Evolutionary conservation across 805 yeast species (phyloP), one percentile per base, ranked within the genome.

Genomic region (Candida vaughaniae): DNA sequence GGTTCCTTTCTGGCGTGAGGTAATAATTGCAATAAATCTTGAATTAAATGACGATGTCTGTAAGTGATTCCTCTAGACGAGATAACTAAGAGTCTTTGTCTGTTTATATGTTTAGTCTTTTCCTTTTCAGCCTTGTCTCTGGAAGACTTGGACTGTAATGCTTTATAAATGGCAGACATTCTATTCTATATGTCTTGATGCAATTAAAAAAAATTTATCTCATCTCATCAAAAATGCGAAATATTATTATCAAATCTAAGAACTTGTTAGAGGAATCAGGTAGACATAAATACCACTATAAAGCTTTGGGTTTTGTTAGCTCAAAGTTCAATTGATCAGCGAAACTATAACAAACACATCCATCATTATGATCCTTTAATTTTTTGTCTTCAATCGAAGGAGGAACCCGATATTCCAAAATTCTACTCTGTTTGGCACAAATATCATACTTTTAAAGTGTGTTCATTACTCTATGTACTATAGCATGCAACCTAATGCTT

Each of bases 1-100:
- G 97, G 95, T 66, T 93, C 99, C 58, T 90, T 91, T 61, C 96
- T 81, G 28, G 95, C 83, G 58, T 93, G 99, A 39, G 99, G 99
- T 59, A 93, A 66, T 59, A 93, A 69, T 16, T 78, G 64, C 48
- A 79, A 68, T 45, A 93, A 67, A 65, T 93, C 98, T 49, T 77
- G 75, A 46, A 93, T 87, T 54, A 93, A 68, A 64, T 93, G 98
- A 56, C 99, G 89, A 58, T 93, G 98, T 69, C 99, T 83, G 59
- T 71, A 88, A 19, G 96, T 89, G 39, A 91, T 85, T 49, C 99
- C 99, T 61, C 99, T 79, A 27, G 97, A 89, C 3, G 97, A 85
- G 53, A 91, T 85, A 41, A 93, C 73, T 42, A 93, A 70, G 26
- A 90, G 87, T 53, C 96, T 75, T 63, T 91, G 98, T 61, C 85